Evolutionary conservation across 495 filamentous ascomycete genomes (phyloP), one percentile per base, ranked within the genome.

Genomic region (Lasiosphaeris hirsuta): DNA sequence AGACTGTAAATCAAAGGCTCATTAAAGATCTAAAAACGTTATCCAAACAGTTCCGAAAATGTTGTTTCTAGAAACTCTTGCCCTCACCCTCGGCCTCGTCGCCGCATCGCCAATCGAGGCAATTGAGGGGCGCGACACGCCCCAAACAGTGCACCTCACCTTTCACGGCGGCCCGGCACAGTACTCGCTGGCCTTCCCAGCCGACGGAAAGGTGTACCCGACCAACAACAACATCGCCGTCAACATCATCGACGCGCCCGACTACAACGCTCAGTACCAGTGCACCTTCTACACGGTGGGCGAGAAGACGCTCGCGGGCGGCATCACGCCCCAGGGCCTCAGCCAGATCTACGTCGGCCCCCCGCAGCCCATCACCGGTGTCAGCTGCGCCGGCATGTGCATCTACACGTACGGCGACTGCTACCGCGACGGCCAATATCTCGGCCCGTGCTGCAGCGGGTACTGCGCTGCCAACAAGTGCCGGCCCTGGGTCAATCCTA

Each of bases 401-500:
- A 39, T 70, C 48, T 40, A 35, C 8, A 58, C 56, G 2, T 70
- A 65, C 36, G 13, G 57, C 33, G 65, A 68, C 37, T 70, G 68
- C 52, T 66, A 60, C 23, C 14, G 40, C 8, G 56, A 68, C 10
- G 65, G 65, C 14, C 65, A 68, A 39, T 68, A 40, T 4, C 59
- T 69, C 0, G 68, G 65, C 0, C 42, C 52, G n/a, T 70, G 68
- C 61, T 70, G 68, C 57, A 57, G 60, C 4, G 68, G 68, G 2
- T 70, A 46, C 39, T 70, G 68, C 35, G 68, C 68, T 0, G 68
- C 63, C 2, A 67, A 68, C 19, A 64, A 64, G 51, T 70, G 68
- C 59, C 45, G 68, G 19, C 68, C 68, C 17, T 70, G 62, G 61
- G 56, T 68, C 9, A 30, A 30, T 10, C 55, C 56, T 47, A 57